Evolutionary conservation across 768 basidiomycete genomes (phyloP).

Genomic region (Jaapia argillacea): DNA sequence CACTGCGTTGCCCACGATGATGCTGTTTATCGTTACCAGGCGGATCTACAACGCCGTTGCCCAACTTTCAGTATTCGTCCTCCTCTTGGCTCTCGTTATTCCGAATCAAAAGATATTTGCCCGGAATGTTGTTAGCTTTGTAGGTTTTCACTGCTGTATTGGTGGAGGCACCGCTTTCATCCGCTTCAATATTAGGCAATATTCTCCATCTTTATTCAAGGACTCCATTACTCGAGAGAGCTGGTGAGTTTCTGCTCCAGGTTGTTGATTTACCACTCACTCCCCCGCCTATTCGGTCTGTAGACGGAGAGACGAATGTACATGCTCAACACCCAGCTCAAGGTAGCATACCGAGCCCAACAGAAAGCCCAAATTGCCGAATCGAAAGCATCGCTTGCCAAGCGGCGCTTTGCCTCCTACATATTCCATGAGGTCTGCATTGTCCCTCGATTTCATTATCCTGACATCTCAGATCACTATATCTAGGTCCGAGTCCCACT

Average conservation of each 20-base stretch:
- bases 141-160: no score
- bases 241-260: slow-evolving; percentile 5
- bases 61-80: slow-evolving; percentile 10
- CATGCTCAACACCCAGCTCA: slow-evolving; percentile 30
- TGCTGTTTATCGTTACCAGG: slow-evolving; percentile 15
- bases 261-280: background rate
- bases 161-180: slow-evolving; percentile 15
- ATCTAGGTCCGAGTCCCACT: slow-evolving; percentile 16
- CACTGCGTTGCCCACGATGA: slow-evolving; percentile 15
- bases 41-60: slow-evolving; percentile 15
- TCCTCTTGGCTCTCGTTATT: slow-evolving; percentile 12
- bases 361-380: slow-evolving; percentile 35
- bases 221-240: slow-evolving; percentile 19
- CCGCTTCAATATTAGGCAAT: slow-evolving; percentile 7
- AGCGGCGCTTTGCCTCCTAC: slow-evolving; percentile 33
- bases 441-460: background rate
- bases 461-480: no score
- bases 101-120: slow-evolving; percentile 15
- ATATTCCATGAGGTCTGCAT: slow-evolving; percentile 30
- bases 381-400: slow-evolving; percentile 23
- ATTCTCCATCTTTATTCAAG: no score
- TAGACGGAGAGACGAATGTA: slow-evolving; percentile 27
- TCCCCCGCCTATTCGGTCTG: no score
- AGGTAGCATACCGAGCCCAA: slow-evolving; percentile 29
- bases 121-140: slow-evolving; percentile 14